Evolutionary conservation across 2,329 filamentous ascomycete genomes (phyloP), one percentile per base, ranked within the genome.

Genomic region (Ophiostoma tasmaniense): DNA sequence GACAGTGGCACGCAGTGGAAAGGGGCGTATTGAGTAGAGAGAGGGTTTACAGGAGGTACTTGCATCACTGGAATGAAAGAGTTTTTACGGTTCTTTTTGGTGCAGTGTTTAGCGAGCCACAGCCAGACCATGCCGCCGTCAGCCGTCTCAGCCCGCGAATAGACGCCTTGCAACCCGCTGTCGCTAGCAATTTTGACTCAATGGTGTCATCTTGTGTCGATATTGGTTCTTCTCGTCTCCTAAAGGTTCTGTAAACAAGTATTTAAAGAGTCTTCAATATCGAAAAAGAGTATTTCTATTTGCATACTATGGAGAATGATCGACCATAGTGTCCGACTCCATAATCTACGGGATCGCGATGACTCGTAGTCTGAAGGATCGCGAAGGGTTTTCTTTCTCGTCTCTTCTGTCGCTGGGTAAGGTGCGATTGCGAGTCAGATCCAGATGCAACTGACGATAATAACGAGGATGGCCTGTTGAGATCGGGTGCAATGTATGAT

Each of bases 221-320:
- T 55, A 55, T 55, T 55, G 4, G 50, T 25, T 25, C 25, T 25
- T 55, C 25, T 25, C 17, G 10, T 55, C 22, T 55, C 50, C 11
- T 55, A 25, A 39, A 14, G 8, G 25, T 3, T 17, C 17, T 45
- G 6, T 45, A 20, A 45, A 17, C 42, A 45, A 14, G 52, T 59
- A 61, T 17, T 30, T 30, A 5, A 61, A 30, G 25, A 30, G 14
- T n/a, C 14, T 61, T 33, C 55, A 22, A 17, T 25, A 25, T 55
- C 4, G n/a, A 55, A 45, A 45, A n/a, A 55, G 50, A 5, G 55
- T 61, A 61, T 61, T 61, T 61, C 55, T 61, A 61, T 28, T 30
- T 61, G 55, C n/a, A 55, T 25, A 25, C 3, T 61, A 61, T 61
- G 55, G 55, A 61, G 55, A 28, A 61, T 61, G 55, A 61, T 61